Conservation (phyloP, 164 flowering plant species). For the Sedum album region DNA sequence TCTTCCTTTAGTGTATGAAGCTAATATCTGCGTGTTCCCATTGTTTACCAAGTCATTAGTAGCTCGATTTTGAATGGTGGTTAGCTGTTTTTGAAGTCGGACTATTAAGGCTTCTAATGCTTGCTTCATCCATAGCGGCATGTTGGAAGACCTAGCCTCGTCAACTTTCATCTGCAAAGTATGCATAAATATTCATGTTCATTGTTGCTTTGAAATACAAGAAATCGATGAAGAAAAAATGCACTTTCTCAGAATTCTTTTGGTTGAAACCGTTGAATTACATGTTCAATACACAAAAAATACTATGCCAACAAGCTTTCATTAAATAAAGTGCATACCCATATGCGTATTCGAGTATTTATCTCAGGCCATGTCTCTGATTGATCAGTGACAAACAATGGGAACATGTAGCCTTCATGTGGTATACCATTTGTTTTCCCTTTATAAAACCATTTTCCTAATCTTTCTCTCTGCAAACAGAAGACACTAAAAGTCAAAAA, state of each 20-base stretch:
- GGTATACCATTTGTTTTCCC: slow-evolving; percentile 2
- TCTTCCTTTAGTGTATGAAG: not conserved
- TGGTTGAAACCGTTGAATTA: too few relatives aligned
- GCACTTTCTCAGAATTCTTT: not conserved
- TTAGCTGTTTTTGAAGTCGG: not conserved
- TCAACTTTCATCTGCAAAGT: not conserved
- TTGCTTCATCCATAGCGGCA: slow-evolving; percentile 5
- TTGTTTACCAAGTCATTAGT: slow-evolving; percentile 2
- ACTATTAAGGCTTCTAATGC: not conserved
- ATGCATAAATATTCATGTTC: not conserved
- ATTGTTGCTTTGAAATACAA: not conserved
- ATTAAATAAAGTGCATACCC: not conserved
- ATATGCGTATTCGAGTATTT: slow-evolving; percentile 2
- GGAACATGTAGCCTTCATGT: slow-evolving; percentile 2
- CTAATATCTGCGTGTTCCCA: not conserved
- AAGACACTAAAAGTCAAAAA: not conserved
- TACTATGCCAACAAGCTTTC: not conserved
- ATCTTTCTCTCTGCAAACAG: slow-evolving; percentile 1
- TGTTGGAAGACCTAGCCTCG: slow-evolving; percentile 1
- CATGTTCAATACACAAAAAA: not conserved
- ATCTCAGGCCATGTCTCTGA: not conserved
- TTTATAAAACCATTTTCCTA: slow-evolving; percentile 5
- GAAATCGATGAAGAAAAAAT: not conserved
- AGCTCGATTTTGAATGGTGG: not conserved
- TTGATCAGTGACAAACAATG: slow-evolving; percentile 3